Evolutionary conservation across 768 basidiomycete species (phyloP).

Genomic region (Hypsizygus marmoreus): DNA sequence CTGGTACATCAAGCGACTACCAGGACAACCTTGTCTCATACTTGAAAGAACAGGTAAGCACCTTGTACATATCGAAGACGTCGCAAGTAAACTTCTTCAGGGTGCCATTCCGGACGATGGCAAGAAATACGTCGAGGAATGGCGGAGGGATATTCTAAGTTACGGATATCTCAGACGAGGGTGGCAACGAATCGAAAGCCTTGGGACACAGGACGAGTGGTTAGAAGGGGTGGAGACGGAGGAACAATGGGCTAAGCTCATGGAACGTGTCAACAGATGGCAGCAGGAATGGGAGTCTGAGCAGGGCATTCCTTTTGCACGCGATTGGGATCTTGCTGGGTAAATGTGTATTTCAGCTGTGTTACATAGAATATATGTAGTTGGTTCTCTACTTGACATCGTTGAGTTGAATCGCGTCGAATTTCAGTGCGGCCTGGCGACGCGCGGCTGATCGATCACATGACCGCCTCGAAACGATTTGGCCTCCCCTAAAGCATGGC

Average conservation of each 20-base stretch:
- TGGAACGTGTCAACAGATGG: conserved; percentile 50
- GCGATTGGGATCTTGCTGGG: conserved; percentile 8
- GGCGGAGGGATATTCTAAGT: conserved; percentile 40
- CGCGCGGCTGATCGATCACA: too few relatives aligned
- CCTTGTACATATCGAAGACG: not conserved
- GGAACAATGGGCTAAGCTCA: conserved; percentile 50
- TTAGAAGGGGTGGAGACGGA: conserved; percentile 51
- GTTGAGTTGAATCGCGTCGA: too few relatives aligned
- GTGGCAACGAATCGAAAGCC: conserved; percentile 48
- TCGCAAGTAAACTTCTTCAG: conserved; percentile 16
- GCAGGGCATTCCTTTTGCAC: conserved; percentile 18
- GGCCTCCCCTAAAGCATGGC: conserved; percentile 36
- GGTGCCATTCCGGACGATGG: conserved; percentile 44
- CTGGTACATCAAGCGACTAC: conserved; percentile 37
- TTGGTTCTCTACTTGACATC: too few relatives aligned
- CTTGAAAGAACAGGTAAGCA: conserved; percentile 30
- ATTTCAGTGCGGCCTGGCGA: too few relatives aligned
- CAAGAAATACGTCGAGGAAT: conserved; percentile 48
- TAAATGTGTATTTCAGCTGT: not conserved
- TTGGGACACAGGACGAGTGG: conserved; percentile 43
- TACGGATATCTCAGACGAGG: conserved; percentile 38
- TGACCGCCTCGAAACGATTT: conserved; percentile 1
- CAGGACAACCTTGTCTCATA: conserved; percentile 40
- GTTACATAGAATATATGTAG: not conserved
- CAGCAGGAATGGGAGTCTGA: conserved; percentile 54